Evolutionary conservation across 331 rosid species (phyloP), one percentile per base, ranked within the genome.

Genomic region (Ulmus americana): DNA sequence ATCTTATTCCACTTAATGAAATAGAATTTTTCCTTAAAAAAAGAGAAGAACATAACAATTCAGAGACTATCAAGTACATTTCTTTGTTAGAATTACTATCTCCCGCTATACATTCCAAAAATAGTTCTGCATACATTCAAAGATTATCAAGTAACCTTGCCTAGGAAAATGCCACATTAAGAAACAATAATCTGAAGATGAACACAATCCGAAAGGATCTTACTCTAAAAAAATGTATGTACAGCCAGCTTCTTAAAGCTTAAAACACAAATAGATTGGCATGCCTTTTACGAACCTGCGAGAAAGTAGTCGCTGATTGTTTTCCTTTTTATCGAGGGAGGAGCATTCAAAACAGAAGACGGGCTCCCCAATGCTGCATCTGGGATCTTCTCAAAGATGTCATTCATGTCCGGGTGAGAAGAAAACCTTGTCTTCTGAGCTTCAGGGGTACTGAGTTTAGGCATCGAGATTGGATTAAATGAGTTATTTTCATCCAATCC

Each of bases 341-440:
- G 97, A 45, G 99, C 92, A 72, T 76, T 85, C 82, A 94, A 79
- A 64, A 90, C 97, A 69, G 97, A 90, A 44, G 91, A 94, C 16
- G 97, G 99, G 80, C 99, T 89, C 70, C 82, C 81, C 64, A 55
- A n/a, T 49, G 85, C 64, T 12, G 96, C 77, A 70, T 90, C 91
- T 5, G 97, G 95, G 40, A 91, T 82, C 77, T 79, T 90, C 67
- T 87, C 88, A 11, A 84, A 78, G 15, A 67, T 47, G 59, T 55
- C 78, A 22, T 57, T 63, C 43, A 3, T 78, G 72, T 49, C 84
- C 6, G 78, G 59, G 61, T 71, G 77, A 20, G 72, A 53, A 42
- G 59, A 69, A 22, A 74, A 52, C 53, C 66, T 75, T 70, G 79
- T 82, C 68, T 71, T 69, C n/a, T 75, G 83, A 44, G 73, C 76